Evolutionary conservation across 164 flowering plant species (phyloP).

Genomic region (Berberis thunbergii): DNA sequence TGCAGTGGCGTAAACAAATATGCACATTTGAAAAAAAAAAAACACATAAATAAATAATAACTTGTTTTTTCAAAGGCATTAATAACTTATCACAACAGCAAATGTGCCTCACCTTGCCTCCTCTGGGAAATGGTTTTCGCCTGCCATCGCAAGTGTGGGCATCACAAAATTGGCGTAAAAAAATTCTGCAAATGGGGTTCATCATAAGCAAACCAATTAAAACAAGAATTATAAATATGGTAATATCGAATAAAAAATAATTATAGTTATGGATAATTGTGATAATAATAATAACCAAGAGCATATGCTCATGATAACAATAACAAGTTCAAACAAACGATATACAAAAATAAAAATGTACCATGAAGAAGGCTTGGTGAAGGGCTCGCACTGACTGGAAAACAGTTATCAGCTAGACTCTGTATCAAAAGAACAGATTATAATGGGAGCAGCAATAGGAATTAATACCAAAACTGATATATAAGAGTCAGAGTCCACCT

Average conservation of each 20-base stretch:
- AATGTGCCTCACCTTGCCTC: constrained; percentile 47
- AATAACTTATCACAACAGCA: too few species aligned
- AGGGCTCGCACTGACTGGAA: constrained; percentile 56
- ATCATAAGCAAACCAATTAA: neutral
- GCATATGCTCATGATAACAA: too few species aligned
- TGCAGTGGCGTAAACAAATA: neutral
- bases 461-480: neutral
- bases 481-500: constrained; percentile 39
- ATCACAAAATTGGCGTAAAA: constrained; percentile 91
- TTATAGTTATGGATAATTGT: too few species aligned
- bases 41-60: too few species aligned
- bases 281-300: too few species aligned
- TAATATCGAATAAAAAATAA: too few species aligned
- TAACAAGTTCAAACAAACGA: neutral
- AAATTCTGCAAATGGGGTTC: constrained; percentile 38
- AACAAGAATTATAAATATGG: neutral
- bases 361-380: constrained; percentile 85
- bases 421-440: constrained; percentile 25
- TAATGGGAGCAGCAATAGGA: neutral
- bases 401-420: constrained; percentile 84
- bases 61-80: too few species aligned
- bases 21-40: too few species aligned
- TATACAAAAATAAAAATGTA: constrained; percentile 13
- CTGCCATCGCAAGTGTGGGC: constrained; percentile 74
- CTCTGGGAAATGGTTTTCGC: constrained; percentile 63